Base-by-base conservation (phyloP, 225 moss, liverwort and hornwort species). In the Marchantia paleacea region DNA sequence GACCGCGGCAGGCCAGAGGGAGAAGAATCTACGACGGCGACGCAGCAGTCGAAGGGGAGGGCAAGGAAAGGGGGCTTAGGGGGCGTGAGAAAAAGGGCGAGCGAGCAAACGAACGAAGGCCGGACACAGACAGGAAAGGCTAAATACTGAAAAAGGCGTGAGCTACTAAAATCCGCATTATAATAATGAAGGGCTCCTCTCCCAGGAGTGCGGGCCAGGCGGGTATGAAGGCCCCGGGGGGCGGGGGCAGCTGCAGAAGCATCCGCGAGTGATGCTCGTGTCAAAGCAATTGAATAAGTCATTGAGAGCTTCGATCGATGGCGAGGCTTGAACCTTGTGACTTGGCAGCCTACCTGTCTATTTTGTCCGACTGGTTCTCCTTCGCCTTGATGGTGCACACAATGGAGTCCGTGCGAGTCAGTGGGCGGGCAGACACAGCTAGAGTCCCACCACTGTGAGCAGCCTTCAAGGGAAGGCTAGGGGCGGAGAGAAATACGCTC, bases 271-370 rank as follows among this genome's bases (percentile, higher is more conserved):
- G 14, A 24, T 73, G 73, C 53, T 3, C 53, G 69, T 70, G 69
- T 49, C 6, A 47, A 53, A 73, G 73, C 26, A 52, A 28, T 54
- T 73, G 73, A 73, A 73, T 73, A 26, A 73, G 73, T 73, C 73
- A 25, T 73, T 22, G 53, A 54, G 11, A 28, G 25, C 51, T 52
- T 73, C 0, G n/a, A 13, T 10, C 2, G 24, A 5, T 65, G 11
- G 68, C 6, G 24, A 62, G 62, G 62, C 62, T 60, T 62, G 62
- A 62, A 62, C 22, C 62, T 62, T 62, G 62, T 62, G 62, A 62
- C 69, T 48, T 74, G 54, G 22, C 74, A 53, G 28, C 54, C 74
- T 29, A 29, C 22, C 54, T 74, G 54, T 53, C 73, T 53, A 26
- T 74, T 74, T 74, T 74, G 55, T 74, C 73, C 55, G 54, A 29